phyloP scores from a whole-genome alignment of 441 rosid species.

The Rhodomyrtus psidioides region DNA sequence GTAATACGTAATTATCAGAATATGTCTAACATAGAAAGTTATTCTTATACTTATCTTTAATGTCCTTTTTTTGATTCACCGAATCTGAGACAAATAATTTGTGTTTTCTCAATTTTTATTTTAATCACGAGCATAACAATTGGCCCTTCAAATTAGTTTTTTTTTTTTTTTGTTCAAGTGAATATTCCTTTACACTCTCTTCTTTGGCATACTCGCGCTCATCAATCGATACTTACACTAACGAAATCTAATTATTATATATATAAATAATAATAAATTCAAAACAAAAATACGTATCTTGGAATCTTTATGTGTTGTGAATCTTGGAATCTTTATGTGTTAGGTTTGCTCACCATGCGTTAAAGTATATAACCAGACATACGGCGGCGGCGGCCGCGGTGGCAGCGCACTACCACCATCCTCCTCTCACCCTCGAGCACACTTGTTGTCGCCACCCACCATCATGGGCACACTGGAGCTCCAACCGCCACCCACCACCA shows the following conservation, averaged over 20 bases:
- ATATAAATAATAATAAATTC: neutral
- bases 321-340: too few species aligned
- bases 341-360: neutral
- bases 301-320: neutral
- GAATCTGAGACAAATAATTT: too few species aligned
- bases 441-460: neutral
- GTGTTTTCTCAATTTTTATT: too few species aligned
- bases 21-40: too few species aligned
- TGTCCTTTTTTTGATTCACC: too few species aligned
- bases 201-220: neutral
- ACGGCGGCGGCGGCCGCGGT: too few species aligned
- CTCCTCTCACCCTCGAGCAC: neutral
- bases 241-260: neutral
- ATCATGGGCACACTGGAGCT: neutral
- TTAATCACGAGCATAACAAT: too few species aligned
- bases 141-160: too few species aligned
- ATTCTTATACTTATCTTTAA: too few species aligned
- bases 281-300: too few species aligned
- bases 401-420: neutral
- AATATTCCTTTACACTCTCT: neutral
- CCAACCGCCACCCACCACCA: neutral
- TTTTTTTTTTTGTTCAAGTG: neutral
- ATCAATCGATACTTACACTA: neutral
- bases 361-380: neutral
- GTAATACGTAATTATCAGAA: too few species aligned